Conservation (phyloP, 257 asterid genomes). For the Solanum gracilifrons region DNA sequence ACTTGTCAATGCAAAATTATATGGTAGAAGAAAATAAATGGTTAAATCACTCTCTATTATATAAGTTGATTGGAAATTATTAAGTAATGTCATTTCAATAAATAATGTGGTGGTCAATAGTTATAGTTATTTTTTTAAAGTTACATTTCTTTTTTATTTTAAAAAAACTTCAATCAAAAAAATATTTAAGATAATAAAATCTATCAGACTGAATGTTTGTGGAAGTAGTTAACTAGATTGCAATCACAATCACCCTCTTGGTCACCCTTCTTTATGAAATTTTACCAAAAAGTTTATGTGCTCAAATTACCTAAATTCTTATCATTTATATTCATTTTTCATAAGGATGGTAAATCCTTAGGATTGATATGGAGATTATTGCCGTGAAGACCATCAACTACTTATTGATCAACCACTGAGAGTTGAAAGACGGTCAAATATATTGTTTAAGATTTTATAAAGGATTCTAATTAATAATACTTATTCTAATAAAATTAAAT, state of each 20-base stretch:
- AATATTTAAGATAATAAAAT: too few species aligned
- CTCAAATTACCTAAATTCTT: neutral
- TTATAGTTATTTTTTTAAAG: neutral
- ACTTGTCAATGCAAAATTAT: neutral
- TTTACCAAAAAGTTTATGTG: too few species aligned
- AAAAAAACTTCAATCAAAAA: too few species aligned
- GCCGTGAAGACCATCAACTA: neutral
- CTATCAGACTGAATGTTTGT: too few species aligned
- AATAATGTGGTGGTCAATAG: neutral
- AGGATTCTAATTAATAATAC: neutral
- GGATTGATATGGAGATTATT: too few species aligned
- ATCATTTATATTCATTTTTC: neutral
- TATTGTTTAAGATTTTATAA: too few species aligned
- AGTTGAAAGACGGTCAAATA: neutral
- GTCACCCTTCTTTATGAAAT: neutral
- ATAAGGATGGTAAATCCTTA: neutral
- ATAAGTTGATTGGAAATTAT: neutral
- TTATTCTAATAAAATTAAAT: neutral
- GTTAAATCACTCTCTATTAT: neutral
- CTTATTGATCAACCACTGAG: neutral
- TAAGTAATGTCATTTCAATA: neutral
- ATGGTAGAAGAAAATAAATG: neutral
- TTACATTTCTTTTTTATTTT: neutral
- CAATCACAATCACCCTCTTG: neutral
- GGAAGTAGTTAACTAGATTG: neutral